Conservation (phyloP, 305 asterid genomes). For the Caryopteris hybrid region DNA sequence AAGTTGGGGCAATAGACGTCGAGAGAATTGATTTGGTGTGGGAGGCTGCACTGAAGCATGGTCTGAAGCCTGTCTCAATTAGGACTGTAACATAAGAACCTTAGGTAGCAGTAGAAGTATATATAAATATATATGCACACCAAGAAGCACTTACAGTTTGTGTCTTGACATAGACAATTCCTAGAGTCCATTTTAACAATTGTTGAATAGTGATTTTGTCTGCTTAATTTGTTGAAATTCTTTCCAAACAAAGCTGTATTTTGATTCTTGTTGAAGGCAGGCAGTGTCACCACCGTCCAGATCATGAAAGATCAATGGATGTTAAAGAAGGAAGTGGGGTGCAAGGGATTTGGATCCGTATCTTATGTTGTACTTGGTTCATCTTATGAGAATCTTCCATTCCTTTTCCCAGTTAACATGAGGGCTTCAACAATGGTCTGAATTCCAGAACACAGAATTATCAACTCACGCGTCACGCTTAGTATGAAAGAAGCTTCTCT, state of each 20-base stretch:
- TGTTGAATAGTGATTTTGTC: not conserved
- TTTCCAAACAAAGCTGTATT: not conserved
- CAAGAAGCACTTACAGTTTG: not conserved
- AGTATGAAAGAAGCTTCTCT: no score
- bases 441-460: no score
- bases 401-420: no score
- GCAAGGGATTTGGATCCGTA: no score
- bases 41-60: slow-evolving; percentile 82
- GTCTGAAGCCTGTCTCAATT: slow-evolving; percentile 61
- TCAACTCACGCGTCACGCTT: no score
- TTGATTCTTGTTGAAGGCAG: not conserved
- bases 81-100: not conserved
- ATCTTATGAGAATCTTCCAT: no score
- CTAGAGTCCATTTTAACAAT: slow-evolving; percentile 4
- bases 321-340: no score
- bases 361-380: no score
- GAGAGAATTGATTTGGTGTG: slow-evolving; percentile 73
- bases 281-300: no score
- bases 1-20: slow-evolving; percentile 84
- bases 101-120: not conserved
- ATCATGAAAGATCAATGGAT: no score
- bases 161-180: not conserved
- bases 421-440: no score
- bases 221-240: not conserved
- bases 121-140: not conserved